These are phyloP conservation scores for Xylariomycetidae sp. DNA, from an alignment of 2,329 filamentous ascomycete species.

Conservation along the genomic window DNA sequence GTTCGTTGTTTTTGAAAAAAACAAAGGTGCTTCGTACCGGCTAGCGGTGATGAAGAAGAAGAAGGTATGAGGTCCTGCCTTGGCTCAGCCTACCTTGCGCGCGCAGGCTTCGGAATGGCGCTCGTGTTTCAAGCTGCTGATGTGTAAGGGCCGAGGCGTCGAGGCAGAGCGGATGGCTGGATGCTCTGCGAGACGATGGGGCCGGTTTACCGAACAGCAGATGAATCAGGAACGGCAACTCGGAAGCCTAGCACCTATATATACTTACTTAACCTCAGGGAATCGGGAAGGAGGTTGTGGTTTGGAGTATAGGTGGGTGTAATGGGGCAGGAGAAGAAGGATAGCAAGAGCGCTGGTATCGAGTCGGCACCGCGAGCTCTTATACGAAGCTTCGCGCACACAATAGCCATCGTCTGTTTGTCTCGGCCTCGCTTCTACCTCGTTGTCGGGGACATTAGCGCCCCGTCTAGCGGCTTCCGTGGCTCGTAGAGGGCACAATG, in stretches of 20 bases:
- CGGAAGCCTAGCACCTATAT: not conserved
- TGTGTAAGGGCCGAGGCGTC: not conserved
- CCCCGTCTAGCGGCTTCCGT: no score
- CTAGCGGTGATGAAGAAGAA: no score
- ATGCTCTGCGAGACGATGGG: not conserved
- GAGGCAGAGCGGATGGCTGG: no score
- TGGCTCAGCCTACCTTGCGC: not conserved
- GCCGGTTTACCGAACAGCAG: not conserved
- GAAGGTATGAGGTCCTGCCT: no score
- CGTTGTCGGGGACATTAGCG: no score
- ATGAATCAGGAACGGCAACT: not conserved
- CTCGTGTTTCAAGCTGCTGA: not conserved
- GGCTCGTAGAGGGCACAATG: no score
- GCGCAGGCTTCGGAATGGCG: not conserved
- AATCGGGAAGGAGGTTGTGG: no score
- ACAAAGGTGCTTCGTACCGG: not conserved
- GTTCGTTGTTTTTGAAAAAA: not conserved
- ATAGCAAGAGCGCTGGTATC: not conserved
- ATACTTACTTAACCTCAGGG: not conserved
- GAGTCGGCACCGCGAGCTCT: not conserved
- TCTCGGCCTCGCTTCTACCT: no score
- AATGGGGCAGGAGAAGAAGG: not conserved
- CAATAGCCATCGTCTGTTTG: no score
- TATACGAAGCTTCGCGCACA: slow-evolving; percentile 2
- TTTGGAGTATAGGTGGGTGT: no score